A percentile compares a stretch with the other conserved stretches of the same genome.
phyloP scores from a whole-genome alignment of 139 green algal species.

The Chlorella sp. region DNA sequence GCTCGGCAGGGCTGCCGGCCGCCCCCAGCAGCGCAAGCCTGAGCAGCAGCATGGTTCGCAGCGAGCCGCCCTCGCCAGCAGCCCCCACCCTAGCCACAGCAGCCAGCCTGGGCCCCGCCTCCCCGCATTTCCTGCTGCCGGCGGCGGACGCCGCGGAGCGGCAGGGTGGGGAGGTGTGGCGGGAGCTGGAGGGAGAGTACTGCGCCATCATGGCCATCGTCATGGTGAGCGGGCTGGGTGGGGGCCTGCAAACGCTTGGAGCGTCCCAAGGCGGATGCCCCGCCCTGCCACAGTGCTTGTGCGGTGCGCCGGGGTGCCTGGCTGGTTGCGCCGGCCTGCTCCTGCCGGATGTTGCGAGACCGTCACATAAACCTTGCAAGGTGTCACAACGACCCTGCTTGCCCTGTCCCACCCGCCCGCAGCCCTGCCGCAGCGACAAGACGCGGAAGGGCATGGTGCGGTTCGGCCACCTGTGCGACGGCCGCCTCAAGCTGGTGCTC shows the following conservation, averaged over 20 bases:
- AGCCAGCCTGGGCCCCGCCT: not conserved
- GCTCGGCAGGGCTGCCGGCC: not conserved
- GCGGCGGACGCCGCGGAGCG: slow-evolving; percentile 11
- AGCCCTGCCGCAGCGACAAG: slow-evolving; percentile 79
- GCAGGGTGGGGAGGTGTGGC: slow-evolving; percentile 30
- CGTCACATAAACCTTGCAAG: no score
- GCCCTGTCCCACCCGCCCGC: not conserved
- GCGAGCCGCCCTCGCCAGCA: not conserved
- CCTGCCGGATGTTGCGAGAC: not conserved
- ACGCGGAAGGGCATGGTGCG: slow-evolving; percentile 71
- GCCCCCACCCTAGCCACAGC: not conserved
- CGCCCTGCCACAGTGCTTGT: no score
- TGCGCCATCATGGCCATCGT: slow-evolving; percentile 78
- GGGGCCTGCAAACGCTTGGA: no score
- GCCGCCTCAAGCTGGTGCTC: slow-evolving; percentile 79
- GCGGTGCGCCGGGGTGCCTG: no score
- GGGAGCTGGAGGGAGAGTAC: slow-evolving; percentile 61
- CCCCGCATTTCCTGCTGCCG: not conserved
- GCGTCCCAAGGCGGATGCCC: no score
- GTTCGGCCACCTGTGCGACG: slow-evolving; percentile 77
- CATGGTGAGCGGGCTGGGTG: not conserved
- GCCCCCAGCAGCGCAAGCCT: not conserved
- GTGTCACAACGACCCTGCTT: no score
- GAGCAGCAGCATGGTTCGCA: not conserved
- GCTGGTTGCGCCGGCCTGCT: not conserved